Evolutionary conservation across 345 rosid genomes (phyloP).

Genomic region (Salix udensis): DNA sequence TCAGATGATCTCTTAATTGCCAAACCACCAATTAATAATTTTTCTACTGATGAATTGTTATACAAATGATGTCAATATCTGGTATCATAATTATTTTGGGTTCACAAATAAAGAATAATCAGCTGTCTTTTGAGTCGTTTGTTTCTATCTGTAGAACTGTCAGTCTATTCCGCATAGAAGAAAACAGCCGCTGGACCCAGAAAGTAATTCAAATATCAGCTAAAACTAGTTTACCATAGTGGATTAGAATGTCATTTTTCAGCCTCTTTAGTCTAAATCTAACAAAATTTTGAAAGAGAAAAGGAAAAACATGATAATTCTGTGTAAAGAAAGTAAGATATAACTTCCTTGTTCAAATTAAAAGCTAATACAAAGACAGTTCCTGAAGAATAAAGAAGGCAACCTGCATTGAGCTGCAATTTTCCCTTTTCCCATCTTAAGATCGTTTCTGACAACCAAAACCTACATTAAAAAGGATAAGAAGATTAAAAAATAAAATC

Average conservation of each 20-base stretch:
- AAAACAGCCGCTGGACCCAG: background rate
- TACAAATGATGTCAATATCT: background rate
- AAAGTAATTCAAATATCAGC: background rate
- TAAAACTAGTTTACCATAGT: background rate
- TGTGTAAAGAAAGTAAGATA: background rate
- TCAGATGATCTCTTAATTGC: background rate
- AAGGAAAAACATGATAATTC: background rate
- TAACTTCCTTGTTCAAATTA: background rate
- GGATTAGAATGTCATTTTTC: background rate
- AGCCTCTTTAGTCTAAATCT: background rate
- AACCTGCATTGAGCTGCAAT: constrained; percentile 99
- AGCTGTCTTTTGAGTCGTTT: background rate
- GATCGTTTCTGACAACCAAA: constrained; percentile 92
- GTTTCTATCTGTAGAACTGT: background rate
- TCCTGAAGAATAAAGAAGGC: background rate
- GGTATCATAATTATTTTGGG: background rate
- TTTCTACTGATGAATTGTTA: background rate
- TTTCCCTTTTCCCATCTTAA: constrained; percentile 99
- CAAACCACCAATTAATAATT: background rate
- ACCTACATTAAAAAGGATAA: constrained; percentile 42
- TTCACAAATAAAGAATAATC: background rate
- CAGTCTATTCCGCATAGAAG: background rate
- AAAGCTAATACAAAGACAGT: background rate
- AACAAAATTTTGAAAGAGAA: background rate
- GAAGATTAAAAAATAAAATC: background rate